phyloP scores from a whole-genome alignment of 2,329 filamentous ascomycete genomes.

The Apiospora pterosperma region DNA sequence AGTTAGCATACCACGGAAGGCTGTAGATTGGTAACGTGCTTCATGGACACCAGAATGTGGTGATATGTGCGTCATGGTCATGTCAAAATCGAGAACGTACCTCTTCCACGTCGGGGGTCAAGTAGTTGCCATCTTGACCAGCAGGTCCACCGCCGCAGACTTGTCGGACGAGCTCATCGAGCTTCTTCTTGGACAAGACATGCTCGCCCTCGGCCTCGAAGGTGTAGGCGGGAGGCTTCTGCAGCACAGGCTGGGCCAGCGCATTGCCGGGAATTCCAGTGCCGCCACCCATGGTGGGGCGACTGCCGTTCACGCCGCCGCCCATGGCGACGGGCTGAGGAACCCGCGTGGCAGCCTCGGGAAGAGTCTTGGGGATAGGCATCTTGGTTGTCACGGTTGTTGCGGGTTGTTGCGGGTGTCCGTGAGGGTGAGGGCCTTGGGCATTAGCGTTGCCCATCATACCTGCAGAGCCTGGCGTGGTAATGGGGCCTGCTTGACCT shows the following conservation, averaged over 20 bases:
- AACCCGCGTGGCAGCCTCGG: slow-evolving; percentile 61
- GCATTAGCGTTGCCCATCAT: slow-evolving; percentile 16
- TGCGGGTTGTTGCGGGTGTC: slow-evolving; percentile 41
- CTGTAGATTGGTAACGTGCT: background rate
- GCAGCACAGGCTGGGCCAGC: slow-evolving; percentile 81
- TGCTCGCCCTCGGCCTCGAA: slow-evolving; percentile 90
- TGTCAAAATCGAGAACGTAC: slow-evolving; percentile 40
- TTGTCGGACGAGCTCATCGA: slow-evolving; percentile 91
- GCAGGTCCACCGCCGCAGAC: slow-evolving; percentile 79
- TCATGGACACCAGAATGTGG: background rate
- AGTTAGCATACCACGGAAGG: background rate
- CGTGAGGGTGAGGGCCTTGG: slow-evolving; percentile 43
- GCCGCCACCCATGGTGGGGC: slow-evolving; percentile 82
- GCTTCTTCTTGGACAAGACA: slow-evolving; percentile 94
- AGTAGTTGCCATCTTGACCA: slow-evolving; percentile 67
- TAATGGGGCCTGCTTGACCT: slow-evolving; percentile 22
- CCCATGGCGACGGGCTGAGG: slow-evolving; percentile 71
- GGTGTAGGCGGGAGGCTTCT: slow-evolving; percentile 77
- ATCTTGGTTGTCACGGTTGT: slow-evolving; percentile 58
- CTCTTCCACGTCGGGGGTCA: slow-evolving; percentile 94
- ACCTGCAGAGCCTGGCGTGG: slow-evolving; percentile 21
- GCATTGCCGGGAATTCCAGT: slow-evolving; percentile 75
- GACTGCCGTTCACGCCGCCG: slow-evolving; percentile 57
- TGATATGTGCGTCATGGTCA: background rate
- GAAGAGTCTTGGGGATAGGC: slow-evolving; percentile 78